Percentiles rank a stretch among this genome's conserved stretches.
Conservation (phyloP, 257 asterid species). For the Avicennia marina region DNA sequence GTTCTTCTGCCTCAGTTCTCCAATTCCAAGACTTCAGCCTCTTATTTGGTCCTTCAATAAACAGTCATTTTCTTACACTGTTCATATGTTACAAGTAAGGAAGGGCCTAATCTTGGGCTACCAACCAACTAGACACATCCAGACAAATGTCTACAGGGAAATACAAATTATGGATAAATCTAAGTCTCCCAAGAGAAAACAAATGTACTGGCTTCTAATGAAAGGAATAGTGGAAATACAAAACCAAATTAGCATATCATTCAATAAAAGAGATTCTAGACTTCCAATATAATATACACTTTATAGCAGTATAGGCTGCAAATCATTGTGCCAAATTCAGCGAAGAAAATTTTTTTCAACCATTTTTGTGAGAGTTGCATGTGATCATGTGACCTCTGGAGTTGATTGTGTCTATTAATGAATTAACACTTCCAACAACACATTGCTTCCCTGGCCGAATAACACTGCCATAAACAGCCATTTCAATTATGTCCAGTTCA, state of each 20-base stretch:
- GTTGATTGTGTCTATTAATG: conserved; percentile 35
- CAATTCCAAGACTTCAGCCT: neutral
- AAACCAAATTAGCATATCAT: neutral
- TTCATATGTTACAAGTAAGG: neutral
- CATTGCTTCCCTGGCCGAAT: conserved; percentile 47
- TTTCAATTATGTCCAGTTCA: conserved; percentile 59
- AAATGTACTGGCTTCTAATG: neutral
- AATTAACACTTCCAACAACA: conserved; percentile 39
- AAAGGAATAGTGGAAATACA: conserved; percentile 2
- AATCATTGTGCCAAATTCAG: neutral
- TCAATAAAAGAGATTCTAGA: neutral
- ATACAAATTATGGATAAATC: neutral
- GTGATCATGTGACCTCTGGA: conserved; percentile 31
- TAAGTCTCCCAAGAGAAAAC: neutral
- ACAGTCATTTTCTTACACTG: neutral
- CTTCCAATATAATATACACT: neutral
- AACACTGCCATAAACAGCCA: conserved; percentile 72
- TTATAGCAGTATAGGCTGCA: neutral
- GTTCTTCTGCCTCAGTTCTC: neutral
- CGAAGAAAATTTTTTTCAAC: neutral
- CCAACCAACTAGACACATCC: neutral
- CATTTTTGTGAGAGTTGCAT: conserved; percentile 36
- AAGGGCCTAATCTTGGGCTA: too few species aligned
- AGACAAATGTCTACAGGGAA: neutral
- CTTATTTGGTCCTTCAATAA: neutral